Evolutionary conservation across 2,329 filamentous ascomycete genomes (phyloP), one percentile per base, ranked within the genome.

Genomic region (Exserohilum rostratum): DNA sequence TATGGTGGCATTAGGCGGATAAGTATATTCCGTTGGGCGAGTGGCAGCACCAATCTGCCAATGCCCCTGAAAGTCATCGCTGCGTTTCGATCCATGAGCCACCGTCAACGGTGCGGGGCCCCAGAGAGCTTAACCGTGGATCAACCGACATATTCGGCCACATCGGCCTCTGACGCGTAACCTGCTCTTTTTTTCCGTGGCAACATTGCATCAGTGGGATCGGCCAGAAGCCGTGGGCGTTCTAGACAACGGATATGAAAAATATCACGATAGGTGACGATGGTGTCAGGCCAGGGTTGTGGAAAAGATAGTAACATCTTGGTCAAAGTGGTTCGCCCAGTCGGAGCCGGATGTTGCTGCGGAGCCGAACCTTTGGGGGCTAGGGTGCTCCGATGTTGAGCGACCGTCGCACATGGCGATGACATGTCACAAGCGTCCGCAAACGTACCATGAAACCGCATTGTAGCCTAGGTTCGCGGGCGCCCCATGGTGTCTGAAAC

Each of bases 91-190:
- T 48, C 60, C 54, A 60, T 63, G 30, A 51, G 51, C 43, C 50
- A 55, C 49, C 47, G 55, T 38, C 58, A 56, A 50, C 44, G 53
- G 49, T 66, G 64, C 64, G 65, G 65, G 65, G 63, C 65, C 64
- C 65, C 65, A 61, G 58, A 64, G 54, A 64, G 58, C 55, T 61
- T 61, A 54, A 58, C 46, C 45, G 55, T 50, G 49, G 57, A 61
- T 62, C 50, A 56, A 49, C 39, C 53, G 58, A 46, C 37, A 42
- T 30, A 30, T 27, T 50, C 47, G 56, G 47, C 43, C 35, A 52
- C 43, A 57, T 47, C 48, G 31, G 38, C 25, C 29, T 55, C 53
- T 37, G 42, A 60, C 58, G 64, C 54, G 47, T 53, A 56, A 62
- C 48, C 43, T 53, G 40, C 50, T 58, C 53, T 37, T 31, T 37